A percentile compares a stretch with the other conserved stretches of the same genome.
phyloP scores from a whole-genome alignment of 108 stramenopile genomes.

The Epipyxis sp. region DNA sequence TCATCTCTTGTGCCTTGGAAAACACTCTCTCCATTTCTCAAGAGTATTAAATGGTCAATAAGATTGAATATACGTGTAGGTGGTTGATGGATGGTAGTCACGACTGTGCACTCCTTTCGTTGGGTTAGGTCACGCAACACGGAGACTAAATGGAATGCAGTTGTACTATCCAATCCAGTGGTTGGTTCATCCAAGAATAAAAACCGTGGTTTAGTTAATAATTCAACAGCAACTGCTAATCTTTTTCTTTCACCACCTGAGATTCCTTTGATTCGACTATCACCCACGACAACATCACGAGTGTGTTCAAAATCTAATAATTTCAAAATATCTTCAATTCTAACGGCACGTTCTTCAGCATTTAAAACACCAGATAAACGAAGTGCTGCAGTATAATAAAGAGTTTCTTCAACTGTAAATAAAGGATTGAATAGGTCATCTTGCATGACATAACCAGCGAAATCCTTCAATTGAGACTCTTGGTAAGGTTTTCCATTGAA shows the following conservation, averaged over 20 bases:
- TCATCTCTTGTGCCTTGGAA: too few relatives aligned
- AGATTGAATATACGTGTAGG: conserved; percentile 13
- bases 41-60: conserved; percentile 35
- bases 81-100: conserved; percentile 78
- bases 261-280: conserved; percentile 59
- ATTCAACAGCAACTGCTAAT: conserved; percentile 63
- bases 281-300: conserved; percentile 28
- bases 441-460: conserved; percentile 33
- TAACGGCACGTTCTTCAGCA: background rate
- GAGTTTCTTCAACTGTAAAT: conserved; percentile 49
- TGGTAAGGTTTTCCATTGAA: too few relatives aligned
- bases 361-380: conserved; percentile 39
- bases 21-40: too few relatives aligned
- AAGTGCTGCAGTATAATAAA: conserved; percentile 48
- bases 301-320: background rate
- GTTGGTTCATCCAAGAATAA: conserved; percentile 48
- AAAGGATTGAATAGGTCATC: conserved; percentile 51
- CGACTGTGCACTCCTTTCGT: conserved; percentile 66
- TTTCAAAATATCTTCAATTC: background rate
- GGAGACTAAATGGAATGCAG: conserved; percentile 64
- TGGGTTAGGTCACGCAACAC: conserved; percentile 69
- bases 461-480: too few relatives aligned
- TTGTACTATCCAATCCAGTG: conserved; percentile 67
- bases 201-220: background rate
- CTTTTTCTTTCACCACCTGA: conserved; percentile 78